Percentiles rank a stretch among this genome's conserved stretches.
These are phyloP conservation scores for Trichoderma sp. DNA, from an alignment of 2,329 filamentous ascomycete species.

Conservation along the genomic window DNA sequence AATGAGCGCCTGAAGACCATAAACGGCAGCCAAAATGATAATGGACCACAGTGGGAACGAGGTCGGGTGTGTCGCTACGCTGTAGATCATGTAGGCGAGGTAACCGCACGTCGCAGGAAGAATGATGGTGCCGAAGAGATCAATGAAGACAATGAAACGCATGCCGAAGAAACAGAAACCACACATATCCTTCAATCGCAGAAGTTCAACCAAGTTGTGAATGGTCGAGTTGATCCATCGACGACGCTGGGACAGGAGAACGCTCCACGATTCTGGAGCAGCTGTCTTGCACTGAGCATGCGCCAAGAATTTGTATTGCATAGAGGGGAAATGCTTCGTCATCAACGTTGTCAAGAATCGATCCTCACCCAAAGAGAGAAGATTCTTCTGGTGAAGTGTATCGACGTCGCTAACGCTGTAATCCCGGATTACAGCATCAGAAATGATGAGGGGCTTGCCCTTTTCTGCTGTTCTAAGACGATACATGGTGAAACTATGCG, in stretches of 20 bases:
- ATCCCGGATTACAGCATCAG: slow-evolving; percentile 82
- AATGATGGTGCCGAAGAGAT: slow-evolving; percentile 89
- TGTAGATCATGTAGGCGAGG: slow-evolving; percentile 84
- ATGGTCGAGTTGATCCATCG: slow-evolving; percentile 99
- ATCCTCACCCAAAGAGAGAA: slow-evolving; percentile 93
- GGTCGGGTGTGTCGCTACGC: slow-evolving; percentile 67
- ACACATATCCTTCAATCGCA: slow-evolving; percentile 90
- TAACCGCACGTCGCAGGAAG: slow-evolving; percentile 88
- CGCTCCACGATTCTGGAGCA: slow-evolving; percentile 90
- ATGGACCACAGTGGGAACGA: slow-evolving; percentile 87
- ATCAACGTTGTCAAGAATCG: slow-evolving; percentile 95
- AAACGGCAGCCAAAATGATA: slow-evolving; percentile 85
- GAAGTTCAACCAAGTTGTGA: slow-evolving; percentile 90
- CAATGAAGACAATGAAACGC: slow-evolving; percentile 94
- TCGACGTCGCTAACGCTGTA: slow-evolving; percentile 90
- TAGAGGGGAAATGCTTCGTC: slow-evolving; percentile 94
- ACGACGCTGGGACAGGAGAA: slow-evolving; percentile 94
- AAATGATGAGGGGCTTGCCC: slow-evolving; percentile 91
- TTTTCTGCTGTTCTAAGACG: slow-evolving; percentile 91
- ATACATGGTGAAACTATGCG: slow-evolving; percentile 95
- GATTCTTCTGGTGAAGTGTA: slow-evolving; percentile 95
- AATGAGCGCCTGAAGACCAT: slow-evolving; percentile 93
- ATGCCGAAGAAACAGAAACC: slow-evolving; percentile 99
- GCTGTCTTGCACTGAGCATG: slow-evolving; percentile 93
- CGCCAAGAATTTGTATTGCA: slow-evolving; percentile 95